Evolutionary conservation across 2,329 filamentous ascomycete species (phyloP).

Genomic region (Colletotrichum tabaci): DNA sequence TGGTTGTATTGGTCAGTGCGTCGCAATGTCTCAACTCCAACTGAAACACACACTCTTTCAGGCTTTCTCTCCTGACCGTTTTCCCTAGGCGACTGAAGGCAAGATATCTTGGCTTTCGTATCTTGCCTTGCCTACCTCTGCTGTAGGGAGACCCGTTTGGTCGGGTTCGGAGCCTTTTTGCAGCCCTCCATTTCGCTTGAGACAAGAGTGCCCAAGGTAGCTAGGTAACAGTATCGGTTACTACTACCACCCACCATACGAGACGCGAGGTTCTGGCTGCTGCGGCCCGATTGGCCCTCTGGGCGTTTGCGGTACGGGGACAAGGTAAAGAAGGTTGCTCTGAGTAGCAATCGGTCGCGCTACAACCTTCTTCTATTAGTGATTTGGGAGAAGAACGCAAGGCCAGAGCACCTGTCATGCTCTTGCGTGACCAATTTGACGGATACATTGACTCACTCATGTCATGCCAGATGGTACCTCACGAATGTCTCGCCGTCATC

Average conservation of each 20-base stretch:
- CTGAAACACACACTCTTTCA: conserved; percentile 28
- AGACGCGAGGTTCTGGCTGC: neutral
- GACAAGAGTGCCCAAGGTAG: neutral
- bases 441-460: neutral
- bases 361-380: neutral
- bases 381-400: conserved; percentile 10
- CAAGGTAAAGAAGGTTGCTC: neutral
- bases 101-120: neutral
- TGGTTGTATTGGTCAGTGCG: conserved; percentile 21
- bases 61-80: conserved; percentile 6
- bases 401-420: conserved; percentile 19
- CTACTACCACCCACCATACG: no score
- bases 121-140: neutral
- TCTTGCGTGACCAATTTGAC: neutral
- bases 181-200: neutral
- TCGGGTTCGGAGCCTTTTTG: neutral
- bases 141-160: neutral
- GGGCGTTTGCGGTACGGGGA: neutral
- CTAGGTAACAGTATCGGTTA: no score
- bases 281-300: neutral
- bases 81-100: conserved; percentile 2
- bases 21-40: conserved; percentile 28
- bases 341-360: neutral
- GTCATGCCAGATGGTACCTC: conserved; percentile 15
- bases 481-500: conserved; percentile 22